Conservation (phyloP, 2,329 filamentous ascomycete genomes). For the Raffaelea albimanens region DNA sequence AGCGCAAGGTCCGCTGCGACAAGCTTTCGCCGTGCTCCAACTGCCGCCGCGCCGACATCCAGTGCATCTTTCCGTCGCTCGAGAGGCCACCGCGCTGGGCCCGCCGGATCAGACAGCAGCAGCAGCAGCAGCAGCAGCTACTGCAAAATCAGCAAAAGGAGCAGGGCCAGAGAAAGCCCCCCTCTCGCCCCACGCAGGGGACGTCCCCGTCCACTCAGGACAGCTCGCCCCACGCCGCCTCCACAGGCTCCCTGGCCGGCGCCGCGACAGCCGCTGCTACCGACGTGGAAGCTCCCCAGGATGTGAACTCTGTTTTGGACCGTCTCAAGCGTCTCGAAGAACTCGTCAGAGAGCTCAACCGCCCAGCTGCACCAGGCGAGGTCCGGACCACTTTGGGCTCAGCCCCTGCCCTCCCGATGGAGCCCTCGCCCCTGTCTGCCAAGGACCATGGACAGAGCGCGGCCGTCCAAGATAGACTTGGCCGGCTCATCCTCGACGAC, state of each 20-base stretch:
- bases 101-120: constrained; percentile 26
- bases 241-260: no score
- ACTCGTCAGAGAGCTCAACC: constrained; percentile 39
- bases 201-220: neutral
- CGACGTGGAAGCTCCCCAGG: constrained; percentile 30
- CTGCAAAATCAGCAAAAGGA: neutral
- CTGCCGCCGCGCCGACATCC: constrained; percentile 41
- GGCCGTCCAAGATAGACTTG: constrained; percentile 31
- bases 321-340: constrained; percentile 38
- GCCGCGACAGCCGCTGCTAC: constrained; percentile 12
- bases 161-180: neutral
- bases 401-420: neutral
- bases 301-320: constrained; percentile 35
- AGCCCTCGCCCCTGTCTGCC: neutral
- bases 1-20: constrained; percentile 48
- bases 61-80: constrained; percentile 37
- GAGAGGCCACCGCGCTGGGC: constrained; percentile 45
- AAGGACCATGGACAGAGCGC: neutral
- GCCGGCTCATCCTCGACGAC: constrained; percentile 37
- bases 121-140: constrained; percentile 1
- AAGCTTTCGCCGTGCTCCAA: constrained; percentile 46
- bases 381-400: constrained; percentile 14
- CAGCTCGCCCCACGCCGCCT: constrained; percentile 32
- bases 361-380: no score
- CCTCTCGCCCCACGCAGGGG: neutral